Evolutionary conservation across 768 basidiomycete species (phyloP), one percentile per base, ranked within the genome.

Genomic region (Russula foetens): DNA sequence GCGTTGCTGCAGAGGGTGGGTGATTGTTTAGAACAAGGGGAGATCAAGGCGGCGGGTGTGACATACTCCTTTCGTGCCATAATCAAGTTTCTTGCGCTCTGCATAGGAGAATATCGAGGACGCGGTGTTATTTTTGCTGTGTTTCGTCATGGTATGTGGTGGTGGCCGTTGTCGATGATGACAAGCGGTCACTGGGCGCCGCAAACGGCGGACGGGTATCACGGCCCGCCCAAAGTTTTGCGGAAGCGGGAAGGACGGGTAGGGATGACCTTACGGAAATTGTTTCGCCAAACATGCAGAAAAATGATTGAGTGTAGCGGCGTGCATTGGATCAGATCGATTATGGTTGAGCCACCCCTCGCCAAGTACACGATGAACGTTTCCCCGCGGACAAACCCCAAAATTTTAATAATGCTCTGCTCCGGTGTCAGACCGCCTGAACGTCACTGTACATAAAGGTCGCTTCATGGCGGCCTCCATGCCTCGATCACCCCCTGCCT

Each of bases 61-160:
- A 74, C 80, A 59, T 69, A 88, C 87, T 59, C 79, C 79, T 74
- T 85, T 90, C 2, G 89, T 90, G 8, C 92, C 92, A 76, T 93
- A 92, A 67, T 86, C 84, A 21, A 90, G 77, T 71, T 84, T 90
- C 70, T 89, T 88, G 73, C 90, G 86, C 70, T 94, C 92, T 7
- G 90, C 91, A 67, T 93, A 92, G 31, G 89, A 91, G 73, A 92
- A 92, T 56, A 91, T 88, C 0, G 89, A 91, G 8, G 89, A 91
- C 4, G 90, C 90, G 4, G 90, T 92, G 67, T 91, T 91, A 70
- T 92, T 92, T 74, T 90, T 92, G 79, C 86, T 88, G 69, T 92
- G 90, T 73, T 91, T 92, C 56, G 90, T 90, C 90, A 91, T 91
- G 49, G 48, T 39, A 31, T 31, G 17, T 26, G 53, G n/a, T 53